A percentile compares a stretch with the other conserved stretches of the same genome.
Conservation (phyloP, 371 early-diverging fungal species). For the Paraphysoderma sedebokerense region DNA sequence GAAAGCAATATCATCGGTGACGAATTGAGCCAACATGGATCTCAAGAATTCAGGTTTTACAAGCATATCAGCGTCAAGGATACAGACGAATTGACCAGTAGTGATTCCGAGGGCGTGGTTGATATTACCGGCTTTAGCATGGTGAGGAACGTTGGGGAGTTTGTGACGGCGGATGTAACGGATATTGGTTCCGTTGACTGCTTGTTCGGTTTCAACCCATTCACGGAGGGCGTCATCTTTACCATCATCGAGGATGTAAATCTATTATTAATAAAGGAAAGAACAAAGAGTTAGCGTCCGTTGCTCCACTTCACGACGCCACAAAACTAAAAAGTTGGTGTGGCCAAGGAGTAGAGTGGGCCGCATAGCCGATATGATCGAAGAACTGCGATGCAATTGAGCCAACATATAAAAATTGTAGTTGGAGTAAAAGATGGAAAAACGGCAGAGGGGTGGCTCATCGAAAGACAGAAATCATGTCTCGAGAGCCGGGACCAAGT, state of each 20-base stretch:
- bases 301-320: no score
- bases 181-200: neutral
- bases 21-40: neutral
- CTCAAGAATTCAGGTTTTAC: neutral
- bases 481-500: no score
- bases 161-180: conserved; percentile 3
- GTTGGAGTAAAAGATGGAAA: no score
- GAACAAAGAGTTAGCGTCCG: no score
- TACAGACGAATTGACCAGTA: conserved; percentile 4
- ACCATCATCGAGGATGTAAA: conserved; percentile 2
- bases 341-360: no score
- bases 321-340: no score
- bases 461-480: no score
- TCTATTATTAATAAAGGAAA: no score
- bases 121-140: conserved; percentile 11
- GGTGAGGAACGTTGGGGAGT: conserved; percentile 3
- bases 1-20: neutral
- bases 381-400: no score
- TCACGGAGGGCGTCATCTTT: conserved; percentile 1
- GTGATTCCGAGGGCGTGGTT: conserved; percentile 7
- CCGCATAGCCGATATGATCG: no score
- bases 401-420: no score
- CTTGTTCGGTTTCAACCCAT: conserved; percentile 2
- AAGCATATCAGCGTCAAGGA: conserved; percentile 10
- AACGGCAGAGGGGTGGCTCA: no score